Conservation (phyloP, 805 yeast species). For the Pichia membranifaciens region DNA sequence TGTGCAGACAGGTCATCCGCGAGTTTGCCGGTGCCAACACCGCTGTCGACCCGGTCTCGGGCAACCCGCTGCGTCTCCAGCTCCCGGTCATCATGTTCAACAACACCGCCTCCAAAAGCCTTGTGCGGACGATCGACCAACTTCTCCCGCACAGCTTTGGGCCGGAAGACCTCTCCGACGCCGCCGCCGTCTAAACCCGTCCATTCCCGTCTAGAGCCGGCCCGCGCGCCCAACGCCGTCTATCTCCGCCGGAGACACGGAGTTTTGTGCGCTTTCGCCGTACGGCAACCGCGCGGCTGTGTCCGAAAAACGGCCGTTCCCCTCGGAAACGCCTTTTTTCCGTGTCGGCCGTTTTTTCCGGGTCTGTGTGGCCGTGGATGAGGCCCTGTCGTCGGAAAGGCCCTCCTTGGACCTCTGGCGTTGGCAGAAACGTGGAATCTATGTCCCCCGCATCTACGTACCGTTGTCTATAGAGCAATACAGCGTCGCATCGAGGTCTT, state of each 20-base stretch:
- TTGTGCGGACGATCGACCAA: conserved; percentile 8
- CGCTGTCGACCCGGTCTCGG: too few relatives aligned
- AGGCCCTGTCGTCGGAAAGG: too few relatives aligned
- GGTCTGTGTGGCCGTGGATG: too few relatives aligned
- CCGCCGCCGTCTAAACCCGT: too few relatives aligned
- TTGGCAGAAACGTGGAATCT: too few relatives aligned
- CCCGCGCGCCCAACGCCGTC: neutral
- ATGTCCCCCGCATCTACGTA: too few relatives aligned
- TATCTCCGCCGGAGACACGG: neutral
- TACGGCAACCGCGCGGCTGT: neutral
- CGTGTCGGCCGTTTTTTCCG: too few relatives aligned
- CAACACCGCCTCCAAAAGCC: neutral
- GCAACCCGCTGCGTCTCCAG: too few relatives aligned
- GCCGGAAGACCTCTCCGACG: conserved; percentile 5
- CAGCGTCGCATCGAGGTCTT: too few relatives aligned
- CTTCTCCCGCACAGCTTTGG: conserved; percentile 10
- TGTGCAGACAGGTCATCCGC: conserved; percentile 83
- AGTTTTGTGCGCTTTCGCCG: neutral
- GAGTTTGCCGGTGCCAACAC: conserved; percentile 48
- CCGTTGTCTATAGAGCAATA: too few relatives aligned
- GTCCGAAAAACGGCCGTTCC: neutral
- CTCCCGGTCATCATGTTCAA: conserved; percentile 11
- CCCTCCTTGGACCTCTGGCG: too few relatives aligned
- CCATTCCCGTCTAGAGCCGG: neutral
- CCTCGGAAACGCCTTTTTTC: too few relatives aligned